These are phyloP conservation scores for Cylindrotheca closterium DNA, from an alignment of 108 stramenopile genomes.

Conservation along the genomic window DNA sequence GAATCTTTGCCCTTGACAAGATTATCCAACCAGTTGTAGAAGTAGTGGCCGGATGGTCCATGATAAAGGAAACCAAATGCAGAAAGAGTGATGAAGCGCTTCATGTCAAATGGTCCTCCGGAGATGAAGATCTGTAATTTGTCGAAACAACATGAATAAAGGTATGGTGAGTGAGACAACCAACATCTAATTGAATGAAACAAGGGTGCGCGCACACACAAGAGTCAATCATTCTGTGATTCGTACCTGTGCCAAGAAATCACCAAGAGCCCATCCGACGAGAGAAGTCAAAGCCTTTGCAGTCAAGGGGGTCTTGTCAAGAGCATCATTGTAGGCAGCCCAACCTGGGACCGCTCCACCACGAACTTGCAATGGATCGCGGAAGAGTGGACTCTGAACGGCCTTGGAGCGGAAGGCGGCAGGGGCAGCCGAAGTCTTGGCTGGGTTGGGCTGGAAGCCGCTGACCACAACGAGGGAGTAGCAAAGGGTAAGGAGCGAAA, in stretches of 20 bases:
- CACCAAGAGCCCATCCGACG: constrained; percentile 95
- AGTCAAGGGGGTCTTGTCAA: constrained; percentile 90
- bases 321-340: constrained; percentile 90
- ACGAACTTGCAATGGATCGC: constrained; percentile 71
- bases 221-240: no score
- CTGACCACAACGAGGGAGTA: constrained; percentile 69
- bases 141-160: not conserved
- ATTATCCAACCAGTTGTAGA: constrained; percentile 96
- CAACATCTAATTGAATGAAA: not conserved
- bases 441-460: constrained; percentile 71
- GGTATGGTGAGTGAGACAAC: constrained; percentile 5
- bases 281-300: constrained; percentile 95
- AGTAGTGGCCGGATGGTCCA: constrained; percentile 98
- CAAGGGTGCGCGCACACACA: not conserved
- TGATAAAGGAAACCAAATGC: constrained; percentile 96
- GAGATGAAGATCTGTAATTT: constrained; percentile 83
- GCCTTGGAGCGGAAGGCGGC: constrained; percentile 53
- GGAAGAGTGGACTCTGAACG: constrained; percentile 64
- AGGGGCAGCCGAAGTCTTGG: constrained; percentile 38
- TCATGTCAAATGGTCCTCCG: constrained; percentile 90
- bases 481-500: constrained; percentile 55
- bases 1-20: constrained; percentile 86
- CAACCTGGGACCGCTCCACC: constrained; percentile 90
- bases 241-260: constrained; percentile 95
- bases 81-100: constrained; percentile 90